Evolutionary conservation across 768 basidiomycete species (phyloP).

Genomic region (Galerina sulciceps): DNA sequence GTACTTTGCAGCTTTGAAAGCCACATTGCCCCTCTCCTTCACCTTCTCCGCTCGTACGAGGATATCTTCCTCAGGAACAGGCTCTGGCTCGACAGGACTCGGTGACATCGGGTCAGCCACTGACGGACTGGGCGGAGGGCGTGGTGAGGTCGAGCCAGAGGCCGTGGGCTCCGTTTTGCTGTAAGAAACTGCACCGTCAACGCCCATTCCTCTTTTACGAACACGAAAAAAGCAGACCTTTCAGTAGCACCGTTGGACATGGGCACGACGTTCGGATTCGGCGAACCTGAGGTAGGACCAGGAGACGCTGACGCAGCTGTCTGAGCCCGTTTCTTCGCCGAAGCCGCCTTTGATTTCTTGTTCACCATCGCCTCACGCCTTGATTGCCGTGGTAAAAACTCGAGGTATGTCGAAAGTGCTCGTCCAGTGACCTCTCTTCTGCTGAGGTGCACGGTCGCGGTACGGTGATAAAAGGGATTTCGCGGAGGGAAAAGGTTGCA

Average conservation of each 20-base stretch:
- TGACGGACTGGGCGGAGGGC: conserved; percentile 18
- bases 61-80: conserved; percentile 35
- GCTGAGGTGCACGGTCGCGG: no score
- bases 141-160: conserved; percentile 23
- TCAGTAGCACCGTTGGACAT: conserved; percentile 13
- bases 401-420: not conserved
- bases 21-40: conserved; percentile 77
- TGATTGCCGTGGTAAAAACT: conserved; percentile 3
- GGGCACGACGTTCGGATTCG: not conserved
- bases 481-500: not conserved
- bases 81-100: conserved; percentile 26
- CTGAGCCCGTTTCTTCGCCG: conserved; percentile 11
- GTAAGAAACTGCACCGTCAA: not conserved
- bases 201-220: not conserved
- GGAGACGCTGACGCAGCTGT: conserved; percentile 5
- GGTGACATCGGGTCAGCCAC: conserved; percentile 19
- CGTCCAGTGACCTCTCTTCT: no score
- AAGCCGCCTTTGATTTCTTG: conserved; percentile 11
- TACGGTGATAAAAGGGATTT: not conserved
- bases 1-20: conserved; percentile 72
- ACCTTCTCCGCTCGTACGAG: conserved; percentile 57
- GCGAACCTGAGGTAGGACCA: conserved; percentile 2
- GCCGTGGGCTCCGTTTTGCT: conserved; percentile 10
- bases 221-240: conserved; percentile 13
- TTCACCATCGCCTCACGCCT: conserved; percentile 10